Base-by-base conservation (phyloP, 2,329 filamentous ascomycete species). In the Monosporascus sp. region DNA sequence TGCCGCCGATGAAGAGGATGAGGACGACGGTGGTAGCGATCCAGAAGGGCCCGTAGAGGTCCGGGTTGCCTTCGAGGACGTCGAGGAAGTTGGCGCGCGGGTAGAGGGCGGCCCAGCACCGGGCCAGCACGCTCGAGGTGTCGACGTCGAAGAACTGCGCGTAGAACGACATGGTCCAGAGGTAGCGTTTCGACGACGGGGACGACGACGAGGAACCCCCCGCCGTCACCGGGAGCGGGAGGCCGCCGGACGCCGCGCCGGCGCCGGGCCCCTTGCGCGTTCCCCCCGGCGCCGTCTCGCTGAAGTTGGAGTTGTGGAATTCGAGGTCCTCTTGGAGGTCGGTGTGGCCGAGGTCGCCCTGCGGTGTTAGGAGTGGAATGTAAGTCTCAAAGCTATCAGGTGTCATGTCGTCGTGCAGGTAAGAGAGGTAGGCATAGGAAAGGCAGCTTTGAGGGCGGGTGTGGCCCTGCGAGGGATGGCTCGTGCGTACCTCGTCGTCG, bases 121-220 rank as follows among this genome's bases (percentile, higher is more conserved):
- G 88, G 65, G 86, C 80, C 52, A 97, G 76, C 20, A 99, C 92
- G 50, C 94, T 89, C 55, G 83, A 86, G 1, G 94, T 97, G 74
- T 99, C 94, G 59, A 99, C 93, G 68, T 99, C 94, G 75, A 99
- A 99, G 82, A 94, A 97, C 75, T 96, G 94, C 52, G 91, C 85
- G 76, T 99, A 99, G 78, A 96, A 99, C 54, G 85, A 85, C 57
- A 97, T 78, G 46, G 86, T 86, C 94, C 94, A 99, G 59, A 97
- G 88, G 76, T 87, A 91, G 66, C 89, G 89, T 75, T 97, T 97
- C 56, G 82, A 80, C 17, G 64, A 62, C 8, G 66, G 63, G 24
- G 27, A 31, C 9, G 27, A 31, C 27, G 27, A 31, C 27, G 27
- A 31, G 9, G 27, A 31, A 14, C 27, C 41, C 47, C 14, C 68